A percentile compares a stretch with the other conserved stretches of the same genome.
phyloP scores from a whole-genome alignment of 129 eudicot genomes.

The Rutidosis leptorrhynchoides region DNA sequence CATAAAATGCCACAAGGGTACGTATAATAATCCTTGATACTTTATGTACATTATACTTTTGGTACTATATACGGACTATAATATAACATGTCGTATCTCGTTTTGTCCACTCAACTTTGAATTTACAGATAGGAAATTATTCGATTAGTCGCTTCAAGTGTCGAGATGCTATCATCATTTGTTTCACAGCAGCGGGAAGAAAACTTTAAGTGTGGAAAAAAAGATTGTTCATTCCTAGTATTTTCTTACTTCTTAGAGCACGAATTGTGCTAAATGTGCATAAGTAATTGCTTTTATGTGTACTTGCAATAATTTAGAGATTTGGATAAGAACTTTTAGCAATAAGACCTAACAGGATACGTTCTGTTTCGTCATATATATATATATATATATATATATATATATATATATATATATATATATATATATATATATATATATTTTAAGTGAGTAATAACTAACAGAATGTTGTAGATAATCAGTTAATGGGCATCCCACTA shows the following conservation, averaged over 20 bases:
- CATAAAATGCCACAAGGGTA: conserved; percentile 21
- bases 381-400: too few species aligned
- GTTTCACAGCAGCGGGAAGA: background rate
- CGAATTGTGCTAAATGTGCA: background rate
- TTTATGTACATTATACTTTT: conserved; percentile 9
- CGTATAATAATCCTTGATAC: background rate
- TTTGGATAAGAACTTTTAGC: too few species aligned
- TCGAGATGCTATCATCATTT: conserved; percentile 8
- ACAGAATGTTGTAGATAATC: too few species aligned
- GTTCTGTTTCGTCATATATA: too few species aligned
- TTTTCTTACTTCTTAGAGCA: too few species aligned
- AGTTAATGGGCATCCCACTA: too few species aligned
- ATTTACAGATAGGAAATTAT: background rate
- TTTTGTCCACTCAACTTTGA: conserved; percentile 4
- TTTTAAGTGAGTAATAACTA: too few species aligned
- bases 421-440: too few species aligned
- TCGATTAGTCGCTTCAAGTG: conserved; percentile 4
- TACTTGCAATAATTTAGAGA: background rate
- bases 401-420: too few species aligned
- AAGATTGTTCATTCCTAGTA: too few species aligned
- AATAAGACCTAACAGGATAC: background rate
- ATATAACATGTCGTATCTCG: conserved; percentile 23
- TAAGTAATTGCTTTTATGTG: background rate
- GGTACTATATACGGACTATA: too few species aligned
- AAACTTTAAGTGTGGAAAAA: too few species aligned